Base-by-base conservation (phyloP, 768 basidiomycete genomes). In the Lentinula guzmanii region DNA sequence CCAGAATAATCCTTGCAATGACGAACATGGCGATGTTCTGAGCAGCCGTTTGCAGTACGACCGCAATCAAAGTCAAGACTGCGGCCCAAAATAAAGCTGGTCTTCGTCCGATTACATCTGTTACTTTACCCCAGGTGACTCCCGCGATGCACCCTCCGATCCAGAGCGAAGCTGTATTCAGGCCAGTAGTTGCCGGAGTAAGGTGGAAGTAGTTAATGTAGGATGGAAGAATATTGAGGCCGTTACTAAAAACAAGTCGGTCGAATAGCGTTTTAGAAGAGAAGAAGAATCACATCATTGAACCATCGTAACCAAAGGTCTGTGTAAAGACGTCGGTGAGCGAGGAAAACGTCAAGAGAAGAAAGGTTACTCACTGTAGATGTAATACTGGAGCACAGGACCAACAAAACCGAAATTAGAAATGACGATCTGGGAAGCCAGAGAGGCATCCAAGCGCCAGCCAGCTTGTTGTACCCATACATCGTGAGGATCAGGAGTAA, bases 11-110 rank as follows among this genome's bases (percentile, higher is more conserved):
- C 24, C 67, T 61, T 5, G 67, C 67, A 2, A 60, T 58, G 58
- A 68, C 67, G 62, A 68, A 68, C 67, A 67, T 67, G 21, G 62
- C 67, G 2, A 63, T 52, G 45, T 68, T 67, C 60, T 68, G 67
- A 9, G 67, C 66, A 16, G 67, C 66, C 4, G 67, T 67, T 50
- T 68, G 67, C 2, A 68, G 58, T 41, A 66, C 46, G 1, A 68
- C 67, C 42, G 67, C 67, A 31, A 68, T 42, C 2, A 67, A 33
- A 8, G 66, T 68, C 5, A 66, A 46, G 8, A 68, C 52, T 15
- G 67, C 67, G 1, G 67, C 67, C 64, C 65, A 68, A 37, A 68
- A 64, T 11, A 68, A 58, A 1, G 67, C 55, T 16, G 67, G 66
- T 16, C 67, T 46, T 1, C 67, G 64, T 11, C 67, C 67, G 15